Evolutionary conservation across 495 filamentous ascomycete genomes (phyloP).

Genomic region (Talaromyces liani): DNA sequence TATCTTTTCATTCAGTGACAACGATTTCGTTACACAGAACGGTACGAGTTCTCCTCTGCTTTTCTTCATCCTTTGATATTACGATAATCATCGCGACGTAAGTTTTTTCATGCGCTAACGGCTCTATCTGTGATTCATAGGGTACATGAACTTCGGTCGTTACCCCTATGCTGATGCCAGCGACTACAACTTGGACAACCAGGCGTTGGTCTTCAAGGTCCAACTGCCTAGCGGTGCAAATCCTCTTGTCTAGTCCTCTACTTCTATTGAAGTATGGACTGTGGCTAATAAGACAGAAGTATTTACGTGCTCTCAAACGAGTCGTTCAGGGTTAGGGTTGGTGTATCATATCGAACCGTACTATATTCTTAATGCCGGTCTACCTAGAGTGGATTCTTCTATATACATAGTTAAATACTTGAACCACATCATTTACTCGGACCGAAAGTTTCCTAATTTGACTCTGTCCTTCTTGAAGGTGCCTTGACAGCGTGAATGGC

Average conservation of each 20-base stretch:
- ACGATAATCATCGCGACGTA: neutral
- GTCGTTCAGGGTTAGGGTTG: neutral
- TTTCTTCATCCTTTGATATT: neutral
- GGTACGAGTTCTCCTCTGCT: slow-evolving; percentile 32
- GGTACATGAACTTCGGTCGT: slow-evolving; percentile 55
- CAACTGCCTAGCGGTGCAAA: slow-evolving; percentile 26
- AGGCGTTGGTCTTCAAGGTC: slow-evolving; percentile 67
- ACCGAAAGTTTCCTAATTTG: neutral
- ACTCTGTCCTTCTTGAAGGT: neutral
- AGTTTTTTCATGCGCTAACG: neutral
- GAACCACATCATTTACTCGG: neutral
- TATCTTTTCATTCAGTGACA: slow-evolving; percentile 63
- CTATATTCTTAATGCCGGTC: neutral
- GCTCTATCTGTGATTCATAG: slow-evolving; percentile 22
- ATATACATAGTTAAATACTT: neutral
- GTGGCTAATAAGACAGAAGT: neutral
- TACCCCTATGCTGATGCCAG: slow-evolving; percentile 53
- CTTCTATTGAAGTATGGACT: neutral
- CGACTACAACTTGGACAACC: slow-evolving; percentile 59
- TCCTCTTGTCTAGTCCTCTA: neutral
- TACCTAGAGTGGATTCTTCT: neutral
- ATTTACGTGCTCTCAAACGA: neutral
- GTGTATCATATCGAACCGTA: neutral
- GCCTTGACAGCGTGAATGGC: neutral
- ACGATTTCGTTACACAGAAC: slow-evolving; percentile 77